phyloP scores from a whole-genome alignment of 495 filamentous ascomycete species.

The Xylona heveae region DNA sequence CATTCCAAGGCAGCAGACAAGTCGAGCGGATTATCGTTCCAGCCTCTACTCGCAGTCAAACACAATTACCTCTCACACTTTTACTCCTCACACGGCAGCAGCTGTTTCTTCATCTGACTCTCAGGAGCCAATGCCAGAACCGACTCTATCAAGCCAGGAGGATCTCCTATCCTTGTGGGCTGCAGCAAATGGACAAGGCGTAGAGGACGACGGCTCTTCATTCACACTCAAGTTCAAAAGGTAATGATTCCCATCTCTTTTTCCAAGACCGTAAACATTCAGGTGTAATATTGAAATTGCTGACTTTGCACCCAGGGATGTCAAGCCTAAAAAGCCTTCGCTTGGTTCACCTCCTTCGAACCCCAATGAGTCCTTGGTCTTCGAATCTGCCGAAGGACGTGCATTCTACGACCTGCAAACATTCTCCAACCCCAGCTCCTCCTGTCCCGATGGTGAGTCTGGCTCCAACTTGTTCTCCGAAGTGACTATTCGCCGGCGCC shows the following conservation, averaged over 20 bases:
- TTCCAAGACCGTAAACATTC: background rate
- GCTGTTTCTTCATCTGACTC: background rate
- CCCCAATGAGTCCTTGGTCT: constrained; percentile 3
- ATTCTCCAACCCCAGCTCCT: constrained; percentile 6
- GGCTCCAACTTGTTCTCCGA: no score
- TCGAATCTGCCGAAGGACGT: constrained; percentile 12
- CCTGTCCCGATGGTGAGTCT: background rate
- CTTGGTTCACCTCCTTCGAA: constrained; percentile 1
- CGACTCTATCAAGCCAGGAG: constrained; percentile 20
- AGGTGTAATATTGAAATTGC: background rate
- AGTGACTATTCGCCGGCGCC: constrained; percentile 2
- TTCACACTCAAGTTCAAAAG: constrained; percentile 25
- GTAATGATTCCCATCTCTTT: constrained; percentile 10
- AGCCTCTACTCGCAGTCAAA: constrained; percentile 10
- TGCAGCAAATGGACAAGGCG: constrained; percentile 30
- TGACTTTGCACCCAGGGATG: background rate
- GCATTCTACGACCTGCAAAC: constrained; percentile 27
- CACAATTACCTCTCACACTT: no score
- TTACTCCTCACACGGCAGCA: background rate
- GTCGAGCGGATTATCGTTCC: constrained; percentile 31
- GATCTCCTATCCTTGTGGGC: constrained; percentile 29
- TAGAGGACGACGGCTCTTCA: constrained; percentile 14
- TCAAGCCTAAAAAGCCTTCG: constrained; percentile 2
- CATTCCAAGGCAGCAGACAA: constrained; percentile 33
- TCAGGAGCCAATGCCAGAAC: constrained; percentile 8